phyloP scores from a whole-genome alignment of 2,329 filamentous ascomycete species.

The Botrytis medusae region DNA sequence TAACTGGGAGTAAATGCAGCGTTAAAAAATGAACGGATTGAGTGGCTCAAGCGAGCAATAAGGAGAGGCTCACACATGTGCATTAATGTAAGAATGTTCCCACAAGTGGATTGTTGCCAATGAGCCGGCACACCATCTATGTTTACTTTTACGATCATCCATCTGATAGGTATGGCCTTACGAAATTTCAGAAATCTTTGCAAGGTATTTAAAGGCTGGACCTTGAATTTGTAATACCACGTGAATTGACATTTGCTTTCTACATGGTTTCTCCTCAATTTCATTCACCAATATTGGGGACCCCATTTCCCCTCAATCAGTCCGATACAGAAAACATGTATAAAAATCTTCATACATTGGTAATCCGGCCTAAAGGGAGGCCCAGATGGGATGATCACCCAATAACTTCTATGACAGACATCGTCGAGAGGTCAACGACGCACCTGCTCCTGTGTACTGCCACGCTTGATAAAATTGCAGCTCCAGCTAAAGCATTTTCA shows the following conservation, averaged over 20 bases:
- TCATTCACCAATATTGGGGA: not conserved
- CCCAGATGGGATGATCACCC: accelerated
- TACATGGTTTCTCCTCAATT: not conserved
- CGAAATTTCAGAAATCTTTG: not conserved
- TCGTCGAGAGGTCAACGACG: not conserved
- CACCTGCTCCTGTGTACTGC: not conserved
- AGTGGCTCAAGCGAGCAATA: not conserved
- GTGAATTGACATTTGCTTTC: not conserved
- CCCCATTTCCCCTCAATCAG: not conserved
- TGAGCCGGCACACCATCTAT: not conserved
- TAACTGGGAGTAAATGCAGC: not conserved
- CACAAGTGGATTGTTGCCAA: not conserved
- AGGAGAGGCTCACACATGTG: not conserved
- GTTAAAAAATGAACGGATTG: not conserved
- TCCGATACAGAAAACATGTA: not conserved
- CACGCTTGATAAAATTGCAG: not conserved
- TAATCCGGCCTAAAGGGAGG: too few relatives aligned
- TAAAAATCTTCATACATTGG: not conserved
- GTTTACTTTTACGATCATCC: not conserved
- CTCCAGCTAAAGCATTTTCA: not conserved
- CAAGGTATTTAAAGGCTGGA: not conserved
- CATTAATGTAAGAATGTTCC: not conserved
- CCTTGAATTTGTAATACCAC: not conserved
- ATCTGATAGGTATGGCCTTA: not conserved
- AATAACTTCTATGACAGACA: not conserved